A percentile compares a stretch with the other conserved stretches of the same genome.
Conservation (phyloP, 306 rosid genomes). For the Elaeagnus macrophylla region DNA sequence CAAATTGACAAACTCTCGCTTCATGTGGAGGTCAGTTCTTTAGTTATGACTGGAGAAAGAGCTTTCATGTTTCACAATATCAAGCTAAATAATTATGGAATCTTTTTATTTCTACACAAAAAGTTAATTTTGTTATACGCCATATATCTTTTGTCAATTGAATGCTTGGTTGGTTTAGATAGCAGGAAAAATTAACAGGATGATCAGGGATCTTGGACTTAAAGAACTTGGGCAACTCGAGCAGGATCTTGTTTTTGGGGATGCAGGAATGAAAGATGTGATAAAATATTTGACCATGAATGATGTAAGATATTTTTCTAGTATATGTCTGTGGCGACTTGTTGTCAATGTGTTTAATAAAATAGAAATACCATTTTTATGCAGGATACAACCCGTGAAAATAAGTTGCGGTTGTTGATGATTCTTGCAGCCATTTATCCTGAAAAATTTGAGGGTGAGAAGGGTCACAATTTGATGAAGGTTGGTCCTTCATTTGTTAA, state of each 20-base stretch:
- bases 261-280: slow-evolving; percentile 85
- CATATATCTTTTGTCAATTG: background rate
- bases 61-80: background rate
- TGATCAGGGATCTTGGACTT: slow-evolving; percentile 68
- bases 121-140: too few species aligned
- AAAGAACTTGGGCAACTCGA: slow-evolving; percentile 79
- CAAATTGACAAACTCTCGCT: slow-evolving; percentile 93
- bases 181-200: slow-evolving; percentile 69
- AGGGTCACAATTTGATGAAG: slow-evolving; percentile 82
- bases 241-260: slow-evolving; percentile 92
- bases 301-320: slow-evolving; percentile 38
- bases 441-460: slow-evolving; percentile 88
- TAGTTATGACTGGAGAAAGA: slow-evolving; percentile 4
- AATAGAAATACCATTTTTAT: slow-evolving; percentile 15
- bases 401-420: slow-evolving; percentile 88
- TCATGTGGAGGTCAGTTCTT: slow-evolving; percentile 80
- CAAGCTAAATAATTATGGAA: background rate
- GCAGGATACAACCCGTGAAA: slow-evolving; percentile 84
- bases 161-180: slow-evolving; percentile 44
- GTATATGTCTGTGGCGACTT: background rate
- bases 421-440: slow-evolving; percentile 89
- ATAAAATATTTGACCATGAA: slow-evolving; percentile 65
- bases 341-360: slow-evolving; percentile 3
- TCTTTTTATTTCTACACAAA: too few species aligned
- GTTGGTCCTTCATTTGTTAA: slow-evolving; percentile 31